Conservation (phyloP, 106 monocot genomes). For the Agapanthus africanus region DNA sequence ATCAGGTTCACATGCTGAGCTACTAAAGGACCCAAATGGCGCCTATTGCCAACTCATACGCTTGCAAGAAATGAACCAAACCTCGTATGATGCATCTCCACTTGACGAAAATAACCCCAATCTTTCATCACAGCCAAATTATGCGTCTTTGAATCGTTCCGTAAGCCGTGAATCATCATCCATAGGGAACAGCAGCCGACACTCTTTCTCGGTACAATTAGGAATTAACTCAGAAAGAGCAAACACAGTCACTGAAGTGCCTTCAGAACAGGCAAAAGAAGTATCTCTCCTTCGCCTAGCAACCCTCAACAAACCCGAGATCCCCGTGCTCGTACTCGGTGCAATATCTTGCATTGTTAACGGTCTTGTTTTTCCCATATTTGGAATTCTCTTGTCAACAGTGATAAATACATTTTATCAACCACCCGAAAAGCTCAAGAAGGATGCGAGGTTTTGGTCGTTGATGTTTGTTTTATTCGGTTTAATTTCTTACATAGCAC, state of each 20-base stretch:
- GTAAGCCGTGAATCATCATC: conserved; percentile 20
- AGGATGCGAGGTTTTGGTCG: conserved; percentile 28
- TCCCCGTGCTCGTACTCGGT: conserved; percentile 20
- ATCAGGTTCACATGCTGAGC: conserved; percentile 30
- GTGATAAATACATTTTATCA: conserved; percentile 20
- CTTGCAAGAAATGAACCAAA: conserved; percentile 32
- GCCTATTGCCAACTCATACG: conserved; percentile 34
- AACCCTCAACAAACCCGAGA: conserved; percentile 28
- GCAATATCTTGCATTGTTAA: conserved; percentile 17
- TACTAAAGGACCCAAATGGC: conserved; percentile 22
- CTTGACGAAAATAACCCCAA: not conserved
- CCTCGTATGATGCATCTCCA: conserved; percentile 6
- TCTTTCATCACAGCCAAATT: not conserved
- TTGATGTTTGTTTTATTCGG: conserved; percentile 19
- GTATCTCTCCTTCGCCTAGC: conserved; percentile 26
- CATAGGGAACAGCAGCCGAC: conserved; percentile 4
- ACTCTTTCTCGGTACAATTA: too few species aligned
- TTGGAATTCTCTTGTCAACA: conserved; percentile 20
- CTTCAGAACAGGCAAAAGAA: conserved; percentile 15
- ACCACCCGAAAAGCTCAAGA: conserved; percentile 23
- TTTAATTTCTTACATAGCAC: conserved; percentile 8
- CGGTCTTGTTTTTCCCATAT: conserved; percentile 21
- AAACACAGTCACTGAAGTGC: not conserved
- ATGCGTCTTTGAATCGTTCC: conserved; percentile 7
- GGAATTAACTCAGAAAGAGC: too few species aligned